Evolutionary conservation across 78 protist species (phyloP).

Genomic region (Reticulomyxa filosa): DNA sequence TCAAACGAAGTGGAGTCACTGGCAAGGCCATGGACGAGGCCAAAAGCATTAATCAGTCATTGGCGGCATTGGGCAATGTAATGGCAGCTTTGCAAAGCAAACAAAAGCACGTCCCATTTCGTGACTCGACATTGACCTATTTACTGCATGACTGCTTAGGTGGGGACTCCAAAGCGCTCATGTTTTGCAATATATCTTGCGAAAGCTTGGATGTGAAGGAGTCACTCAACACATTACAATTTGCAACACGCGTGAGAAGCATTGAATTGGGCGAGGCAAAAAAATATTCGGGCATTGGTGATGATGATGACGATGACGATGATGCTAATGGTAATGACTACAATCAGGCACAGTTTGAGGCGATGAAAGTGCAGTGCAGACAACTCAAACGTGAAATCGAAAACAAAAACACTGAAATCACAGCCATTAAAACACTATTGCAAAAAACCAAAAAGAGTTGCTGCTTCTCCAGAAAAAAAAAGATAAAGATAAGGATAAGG

Average conservation of each 20-base stretch:
- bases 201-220: not conserved
- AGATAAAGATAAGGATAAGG: too few species aligned
- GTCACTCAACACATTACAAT: not conserved
- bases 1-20: conserved; percentile 7
- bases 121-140: conserved; percentile 8
- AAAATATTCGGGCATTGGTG: too few species aligned
- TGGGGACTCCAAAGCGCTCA: not conserved
- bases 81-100: not conserved
- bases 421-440: too few species aligned
- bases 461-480: too few species aligned
- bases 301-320: too few species aligned
- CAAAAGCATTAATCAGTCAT: not conserved
- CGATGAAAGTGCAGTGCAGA: too few species aligned
- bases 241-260: not conserved
- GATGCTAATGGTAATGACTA: too few species aligned
- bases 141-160: conserved; percentile 5
- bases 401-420: too few species aligned
- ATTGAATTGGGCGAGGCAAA: conserved; percentile 6
- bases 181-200: conserved; percentile 11
- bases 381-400: too few species aligned
- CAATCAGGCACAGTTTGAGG: too few species aligned
- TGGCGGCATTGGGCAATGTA: conserved; percentile 1
- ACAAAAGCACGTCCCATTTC: not conserved
- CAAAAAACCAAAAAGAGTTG: too few species aligned
- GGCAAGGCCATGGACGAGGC: conserved; percentile 4